A percentile compares a stretch with the other conserved stretches of the same genome.
Evolutionary conservation across 768 basidiomycete genomes (phyloP).

Genomic region (Favolaschia claudopus): DNA sequence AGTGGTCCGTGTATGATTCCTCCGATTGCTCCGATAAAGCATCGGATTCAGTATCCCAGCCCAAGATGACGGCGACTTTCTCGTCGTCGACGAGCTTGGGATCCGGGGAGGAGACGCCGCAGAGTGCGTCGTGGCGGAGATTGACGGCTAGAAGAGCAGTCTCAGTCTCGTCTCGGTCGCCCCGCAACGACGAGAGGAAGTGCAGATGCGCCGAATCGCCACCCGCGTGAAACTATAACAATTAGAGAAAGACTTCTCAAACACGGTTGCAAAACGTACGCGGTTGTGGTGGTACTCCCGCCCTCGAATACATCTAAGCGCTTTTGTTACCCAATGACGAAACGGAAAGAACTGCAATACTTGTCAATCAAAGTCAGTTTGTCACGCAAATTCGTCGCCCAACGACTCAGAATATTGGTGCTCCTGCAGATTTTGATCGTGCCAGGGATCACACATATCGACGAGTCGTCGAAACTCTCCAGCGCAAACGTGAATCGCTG

Average conservation of each 20-base stretch:
- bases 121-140: slow-evolving; percentile 3
- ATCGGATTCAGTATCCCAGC: not conserved
- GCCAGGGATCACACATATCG: not conserved
- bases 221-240: slow-evolving; percentile 1
- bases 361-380: not conserved
- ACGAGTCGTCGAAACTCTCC: slow-evolving; percentile 1
- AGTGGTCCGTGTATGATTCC: not conserved
- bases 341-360: not conserved
- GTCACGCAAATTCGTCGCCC: not conserved
- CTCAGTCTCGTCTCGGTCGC: not conserved
- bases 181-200: not conserved
- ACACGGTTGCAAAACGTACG: not conserved
- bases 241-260: not conserved
- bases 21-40: too few relatives aligned
- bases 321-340: too few relatives aligned
- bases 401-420: not conserved
- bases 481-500: not conserved
- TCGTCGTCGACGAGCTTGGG: slow-evolving; percentile 6
- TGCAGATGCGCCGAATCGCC: slow-evolving; percentile 1
- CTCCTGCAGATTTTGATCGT: not conserved
- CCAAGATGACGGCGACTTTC: slow-evolving; percentile 8
- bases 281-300: slow-evolving; percentile 8
- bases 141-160: not conserved
- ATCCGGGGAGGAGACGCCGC: not conserved
- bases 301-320: slow-evolving; percentile 9